Conservation (phyloP, 805 yeast species). For the Kodamaea nitidulidarum region DNA sequence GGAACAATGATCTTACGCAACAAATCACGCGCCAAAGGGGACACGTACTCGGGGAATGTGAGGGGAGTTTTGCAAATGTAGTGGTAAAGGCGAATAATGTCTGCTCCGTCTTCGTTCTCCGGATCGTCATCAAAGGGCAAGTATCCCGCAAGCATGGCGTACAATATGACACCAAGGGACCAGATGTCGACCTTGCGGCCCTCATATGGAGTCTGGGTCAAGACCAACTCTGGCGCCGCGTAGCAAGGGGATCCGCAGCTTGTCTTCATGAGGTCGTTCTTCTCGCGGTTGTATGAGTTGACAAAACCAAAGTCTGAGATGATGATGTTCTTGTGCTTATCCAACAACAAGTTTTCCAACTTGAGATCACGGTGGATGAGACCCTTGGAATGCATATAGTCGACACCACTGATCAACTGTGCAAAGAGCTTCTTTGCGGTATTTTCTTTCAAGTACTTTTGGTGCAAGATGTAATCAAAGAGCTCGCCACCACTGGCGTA, state of each 20-base stretch:
- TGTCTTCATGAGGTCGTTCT: constrained; percentile 80
- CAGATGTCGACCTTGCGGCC: constrained; percentile 94
- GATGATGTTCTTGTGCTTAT: constrained; percentile 79
- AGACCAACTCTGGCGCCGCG: constrained; percentile 96
- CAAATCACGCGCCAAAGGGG: constrained; percentile 86
- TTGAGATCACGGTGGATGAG: constrained; percentile 75
- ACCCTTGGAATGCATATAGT: constrained; percentile 80
- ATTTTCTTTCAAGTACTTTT: constrained; percentile 81
- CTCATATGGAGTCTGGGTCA: constrained; percentile 80
- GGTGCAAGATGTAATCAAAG: constrained; percentile 85
- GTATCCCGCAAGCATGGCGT: constrained; percentile 96
- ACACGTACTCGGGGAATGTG: constrained; percentile 92
- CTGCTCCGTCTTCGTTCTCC: constrained; percentile 92
- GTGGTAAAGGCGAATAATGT: constrained; percentile 83
- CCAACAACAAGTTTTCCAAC: constrained; percentile 70
- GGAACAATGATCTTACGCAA: constrained; percentile 79
- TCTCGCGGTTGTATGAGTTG: constrained; percentile 63
- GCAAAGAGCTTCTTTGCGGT: constrained; percentile 86
- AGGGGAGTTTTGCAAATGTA: constrained; percentile 88
- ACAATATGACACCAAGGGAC: constrained; percentile 93
- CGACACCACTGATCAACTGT: constrained; percentile 89
- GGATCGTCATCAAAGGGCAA: constrained; percentile 98
- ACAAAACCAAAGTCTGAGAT: constrained; percentile 95
- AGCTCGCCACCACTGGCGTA: constrained; percentile 98
- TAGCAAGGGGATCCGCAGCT: constrained; percentile 97